phyloP scores from a whole-genome alignment of 2,329 filamentous ascomycete genomes.

The Leptographium procerum region DNA sequence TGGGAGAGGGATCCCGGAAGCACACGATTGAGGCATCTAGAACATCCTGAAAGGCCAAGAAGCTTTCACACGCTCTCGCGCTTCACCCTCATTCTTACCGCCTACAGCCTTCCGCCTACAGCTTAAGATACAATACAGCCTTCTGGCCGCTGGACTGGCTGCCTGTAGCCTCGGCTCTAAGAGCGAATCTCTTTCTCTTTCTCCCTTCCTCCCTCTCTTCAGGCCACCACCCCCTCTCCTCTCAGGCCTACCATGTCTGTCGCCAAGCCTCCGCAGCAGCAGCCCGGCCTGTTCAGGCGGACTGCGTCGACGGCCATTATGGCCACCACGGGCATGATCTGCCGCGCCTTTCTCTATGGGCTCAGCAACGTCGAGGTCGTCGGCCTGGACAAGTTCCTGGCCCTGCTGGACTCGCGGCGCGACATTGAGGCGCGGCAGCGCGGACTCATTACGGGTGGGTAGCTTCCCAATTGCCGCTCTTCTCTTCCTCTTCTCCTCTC shows the following conservation, averaged over 20 bases:
- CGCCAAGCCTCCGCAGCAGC: constrained; percentile 13
- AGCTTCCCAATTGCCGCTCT: no score
- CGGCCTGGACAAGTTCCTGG: constrained; percentile 65
- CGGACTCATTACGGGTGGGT: constrained; percentile 71
- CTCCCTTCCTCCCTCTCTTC: not conserved
- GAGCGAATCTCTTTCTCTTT: not conserved
- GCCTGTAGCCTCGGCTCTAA: not conserved
- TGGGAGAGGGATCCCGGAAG: not conserved
- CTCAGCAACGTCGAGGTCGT: constrained; percentile 65
- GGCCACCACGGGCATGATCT: constrained; percentile 59
- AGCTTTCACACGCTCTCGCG: not conserved
- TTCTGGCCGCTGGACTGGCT: no score
- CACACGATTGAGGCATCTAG: not conserved
- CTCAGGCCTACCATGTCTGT: not conserved
- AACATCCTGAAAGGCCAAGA: not conserved
- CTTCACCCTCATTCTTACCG: not conserved
- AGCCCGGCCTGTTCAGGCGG: constrained; percentile 58
- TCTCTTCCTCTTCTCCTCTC: not conserved
- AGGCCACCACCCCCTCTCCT: not conserved
- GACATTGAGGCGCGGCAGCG: constrained; percentile 55
- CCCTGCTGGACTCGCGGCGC: constrained; percentile 61
- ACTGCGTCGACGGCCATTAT: constrained; percentile 63
- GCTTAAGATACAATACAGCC: no score
- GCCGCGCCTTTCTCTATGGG: constrained; percentile 62
- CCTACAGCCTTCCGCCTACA: no score